A percentile compares a stretch with the other conserved stretches of the same genome.
phyloP scores from a whole-genome alignment of 2,329 filamentous ascomycete genomes.

The Paramyrothecium roridum region DNA sequence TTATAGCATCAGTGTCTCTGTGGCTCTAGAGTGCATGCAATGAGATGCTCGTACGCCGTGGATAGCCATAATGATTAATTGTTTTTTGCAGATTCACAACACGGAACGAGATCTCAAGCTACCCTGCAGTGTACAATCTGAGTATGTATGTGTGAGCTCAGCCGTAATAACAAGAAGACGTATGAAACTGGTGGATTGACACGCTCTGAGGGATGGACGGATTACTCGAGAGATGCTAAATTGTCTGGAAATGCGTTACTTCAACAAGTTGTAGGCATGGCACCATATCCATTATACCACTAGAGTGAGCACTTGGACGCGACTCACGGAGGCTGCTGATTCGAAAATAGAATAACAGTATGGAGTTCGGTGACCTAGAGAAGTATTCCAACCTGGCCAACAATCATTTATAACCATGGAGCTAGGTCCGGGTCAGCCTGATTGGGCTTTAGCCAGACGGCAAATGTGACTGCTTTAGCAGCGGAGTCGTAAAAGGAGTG shows the following conservation, averaged over 20 bases:
- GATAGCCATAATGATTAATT: constrained; percentile 55
- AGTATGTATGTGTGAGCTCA: constrained; percentile 35
- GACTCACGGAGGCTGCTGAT: no score
- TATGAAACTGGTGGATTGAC: constrained; percentile 42
- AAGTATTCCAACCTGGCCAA: no score
- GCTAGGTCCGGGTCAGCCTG: constrained; percentile 43
- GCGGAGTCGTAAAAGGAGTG: constrained; percentile 54
- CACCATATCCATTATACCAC: constrained; percentile 51
- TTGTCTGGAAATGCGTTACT: constrained; percentile 40
- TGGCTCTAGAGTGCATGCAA: constrained; percentile 6
- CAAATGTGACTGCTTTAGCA: constrained; percentile 54
- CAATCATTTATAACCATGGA: no score
- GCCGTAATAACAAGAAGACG: no score
- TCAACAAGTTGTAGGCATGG: constrained; percentile 45
- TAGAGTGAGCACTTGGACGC: constrained; percentile 29
- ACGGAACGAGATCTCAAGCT: constrained; percentile 42
- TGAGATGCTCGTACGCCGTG: constrained; percentile 51
- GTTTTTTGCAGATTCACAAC: constrained; percentile 47
- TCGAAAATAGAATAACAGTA: no score
- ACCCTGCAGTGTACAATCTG: constrained; percentile 50
- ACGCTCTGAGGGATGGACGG: constrained; percentile 43
- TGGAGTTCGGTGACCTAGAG: no score
- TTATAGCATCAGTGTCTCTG: no score
- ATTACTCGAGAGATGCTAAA: constrained; percentile 40
- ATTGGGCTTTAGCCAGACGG: constrained; percentile 60